Base-by-base conservation (phyloP, 352 stramenopile genomes). In the Stramenopiles sp. region DNA sequence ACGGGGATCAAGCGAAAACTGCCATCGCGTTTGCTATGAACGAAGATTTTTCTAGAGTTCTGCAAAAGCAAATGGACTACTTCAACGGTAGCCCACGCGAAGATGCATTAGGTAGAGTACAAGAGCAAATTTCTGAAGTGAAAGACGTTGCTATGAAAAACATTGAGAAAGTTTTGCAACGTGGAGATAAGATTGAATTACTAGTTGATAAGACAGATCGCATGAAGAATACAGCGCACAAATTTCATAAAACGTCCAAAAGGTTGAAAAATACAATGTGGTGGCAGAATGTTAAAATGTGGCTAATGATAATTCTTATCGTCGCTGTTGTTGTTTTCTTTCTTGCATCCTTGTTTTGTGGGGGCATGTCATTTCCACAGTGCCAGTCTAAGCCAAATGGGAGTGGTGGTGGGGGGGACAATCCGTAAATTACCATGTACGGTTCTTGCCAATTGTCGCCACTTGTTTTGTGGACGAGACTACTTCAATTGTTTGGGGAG, bases 111-210 rank as follows among this genome's bases (percentile, higher is more conserved):
- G 91, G 89, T 30, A 84, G 87, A 0, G 94, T 98, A 32, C 92
- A 97, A 85, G 90, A 91, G 83, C 94, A 98, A 88, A 93, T 99
- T 80, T 94, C 98, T 84, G 92, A 98, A 75, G 95, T 99, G 0
- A 98, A 98, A 84, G 92, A 96, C 84, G 92, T 97, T 80, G 98
- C 99, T 94, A 91, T 99, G 33, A 91, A 98, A 84, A 99, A 99
- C 85, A 98, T 99, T 84, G 96, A 99, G 81, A 98, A 98, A 85
- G 92, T 99, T 32, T 87, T 99, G 81, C 94, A 99, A 80, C 86
- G 96, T 44, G 97, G 96, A 25, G 95, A 99, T 85, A 98, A 98
- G 84, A 98, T 99, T 86, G 96, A 99, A 87, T 83, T 95, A 55
- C 83, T 97, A 27, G 91, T 97, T 1, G 93, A 97, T 84, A 94